Conservation (phyloP, 305 asterid genomes). For the Solanum chacoense region DNA sequence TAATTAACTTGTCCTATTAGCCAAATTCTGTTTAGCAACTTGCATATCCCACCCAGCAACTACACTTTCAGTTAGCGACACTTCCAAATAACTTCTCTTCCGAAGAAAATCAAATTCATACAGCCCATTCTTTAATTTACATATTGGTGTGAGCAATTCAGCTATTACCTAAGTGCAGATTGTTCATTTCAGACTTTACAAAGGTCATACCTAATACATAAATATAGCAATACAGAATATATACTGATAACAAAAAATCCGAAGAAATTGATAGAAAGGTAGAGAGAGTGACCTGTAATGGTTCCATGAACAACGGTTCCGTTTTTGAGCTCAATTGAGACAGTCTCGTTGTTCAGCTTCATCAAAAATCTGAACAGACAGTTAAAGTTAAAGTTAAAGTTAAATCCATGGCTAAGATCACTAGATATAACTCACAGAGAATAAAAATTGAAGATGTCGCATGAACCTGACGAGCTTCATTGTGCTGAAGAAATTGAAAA, state of each 20-base stretch:
- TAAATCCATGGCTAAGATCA: background rate
- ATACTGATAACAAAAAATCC: background rate
- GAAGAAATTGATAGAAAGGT: background rate
- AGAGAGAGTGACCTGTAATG: conserved; percentile 38
- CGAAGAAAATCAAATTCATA: background rate
- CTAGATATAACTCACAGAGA: background rate
- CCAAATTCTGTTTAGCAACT: background rate
- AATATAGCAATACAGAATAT: background rate
- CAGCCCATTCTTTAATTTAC: background rate
- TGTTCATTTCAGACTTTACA: background rate
- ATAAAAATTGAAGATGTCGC: background rate
- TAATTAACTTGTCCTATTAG: background rate
- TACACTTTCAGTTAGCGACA: background rate
- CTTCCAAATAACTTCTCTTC: background rate
- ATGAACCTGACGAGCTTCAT: conserved; percentile 97
- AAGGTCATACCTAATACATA: background rate
- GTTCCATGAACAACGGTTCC: conserved; percentile 83
- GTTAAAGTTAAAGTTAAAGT: background rate
- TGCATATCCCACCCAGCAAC: background rate
- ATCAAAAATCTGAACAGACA: conserved; percentile 53
- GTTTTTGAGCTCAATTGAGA: conserved; percentile 85
- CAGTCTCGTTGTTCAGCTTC: conserved; percentile 91
- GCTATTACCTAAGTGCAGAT: background rate
- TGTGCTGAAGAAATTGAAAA: conserved; percentile 19
- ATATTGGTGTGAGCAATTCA: background rate